Evolutionary conservation across 164 flowering plant genomes (phyloP), one percentile per base, ranked within the genome.

Genomic region (Echeveria elegans): DNA sequence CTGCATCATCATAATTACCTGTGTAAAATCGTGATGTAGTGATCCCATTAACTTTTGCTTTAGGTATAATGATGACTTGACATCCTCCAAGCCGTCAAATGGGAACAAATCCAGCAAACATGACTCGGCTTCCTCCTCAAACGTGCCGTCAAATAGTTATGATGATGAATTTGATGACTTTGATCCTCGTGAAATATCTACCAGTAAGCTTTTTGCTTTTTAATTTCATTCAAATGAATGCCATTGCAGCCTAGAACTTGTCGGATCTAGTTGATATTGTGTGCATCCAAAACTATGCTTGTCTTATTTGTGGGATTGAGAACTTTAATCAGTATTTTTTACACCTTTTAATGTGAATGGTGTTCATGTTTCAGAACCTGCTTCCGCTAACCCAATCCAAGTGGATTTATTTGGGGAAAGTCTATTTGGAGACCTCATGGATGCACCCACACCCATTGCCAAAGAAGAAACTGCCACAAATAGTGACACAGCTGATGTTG

Each of bases 141-240:
- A 36, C 73, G 74, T 73, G 64, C 77, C 82, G 40, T 70, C 78
- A 68, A 79, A 70, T 67, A 74, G 75, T 60, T 68, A 72, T 75
- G 94, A 86, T 18, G 96, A 89, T 73, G 96, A 89, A 70, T 81
- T 83, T 80, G 98, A 90, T 76, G 97, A 92, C 78, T 95, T 95
- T 76, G 89, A 95, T 78, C 99, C 99, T 31, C 83, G 99, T 16
- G 99, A 96, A 72, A 82, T 88, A 63, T 83, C 90, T 41, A 68
- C 79, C 70, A 88, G 98, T 91, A 83, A 84, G 90, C 69, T 47
- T 60, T 40, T 45, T 66, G 12, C 24, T 53, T 18, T 29, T 38
- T 24, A 28, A 34, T 68, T 16, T 36, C 9, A 36, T 6, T 36
- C 38, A 36, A 36, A 36, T 36, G 38, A 36, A 36, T 36, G 9